phyloP scores from a whole-genome alignment of 2,329 filamentous ascomycete genomes.

The Dactylellina cionopaga region DNA sequence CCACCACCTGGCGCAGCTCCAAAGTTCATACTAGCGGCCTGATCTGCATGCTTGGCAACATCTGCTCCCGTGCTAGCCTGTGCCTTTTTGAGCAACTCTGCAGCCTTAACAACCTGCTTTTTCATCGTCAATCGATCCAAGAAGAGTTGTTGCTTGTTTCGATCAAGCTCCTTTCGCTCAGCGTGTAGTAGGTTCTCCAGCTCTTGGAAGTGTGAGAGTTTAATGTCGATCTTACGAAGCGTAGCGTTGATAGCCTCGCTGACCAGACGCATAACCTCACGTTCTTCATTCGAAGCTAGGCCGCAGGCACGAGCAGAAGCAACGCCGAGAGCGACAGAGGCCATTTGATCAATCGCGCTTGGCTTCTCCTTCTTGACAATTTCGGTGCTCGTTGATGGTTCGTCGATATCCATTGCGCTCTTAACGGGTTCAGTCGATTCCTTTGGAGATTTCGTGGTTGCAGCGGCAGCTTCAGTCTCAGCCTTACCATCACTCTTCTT shows the following conservation, averaged over 20 bases:
- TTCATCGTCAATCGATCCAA: constrained; percentile 90
- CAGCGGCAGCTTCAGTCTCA: neutral
- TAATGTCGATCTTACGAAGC: constrained; percentile 94
- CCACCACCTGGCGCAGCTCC: constrained; percentile 41
- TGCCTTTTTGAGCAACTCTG: constrained; percentile 74
- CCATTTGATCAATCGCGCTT: constrained; percentile 71
- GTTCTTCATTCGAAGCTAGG: constrained; percentile 93
- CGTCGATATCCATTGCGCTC: constrained; percentile 68
- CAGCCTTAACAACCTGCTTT: constrained; percentile 82
- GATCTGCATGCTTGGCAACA: constrained; percentile 59
- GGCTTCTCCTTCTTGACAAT: constrained; percentile 67
- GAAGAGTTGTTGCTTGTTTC: constrained; percentile 90
- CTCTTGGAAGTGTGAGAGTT: constrained; percentile 94
- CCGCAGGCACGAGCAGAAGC: constrained; percentile 86
- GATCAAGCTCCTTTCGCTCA: constrained; percentile 90
- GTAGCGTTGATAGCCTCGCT: constrained; percentile 91
- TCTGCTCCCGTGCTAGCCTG: constrained; percentile 60
- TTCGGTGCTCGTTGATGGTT: constrained; percentile 61
- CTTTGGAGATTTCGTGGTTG: constrained; percentile 8
- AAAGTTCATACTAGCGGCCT: constrained; percentile 55
- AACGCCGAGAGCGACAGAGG: constrained; percentile 84
- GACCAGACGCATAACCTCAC: constrained; percentile 93
- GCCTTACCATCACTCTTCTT: constrained; percentile 51
- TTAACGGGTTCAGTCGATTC: constrained; percentile 26
- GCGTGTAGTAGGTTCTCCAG: constrained; percentile 92